Conservation (phyloP, 2,329 filamentous ascomycete genomes). For the Phoma sp. region DNA sequence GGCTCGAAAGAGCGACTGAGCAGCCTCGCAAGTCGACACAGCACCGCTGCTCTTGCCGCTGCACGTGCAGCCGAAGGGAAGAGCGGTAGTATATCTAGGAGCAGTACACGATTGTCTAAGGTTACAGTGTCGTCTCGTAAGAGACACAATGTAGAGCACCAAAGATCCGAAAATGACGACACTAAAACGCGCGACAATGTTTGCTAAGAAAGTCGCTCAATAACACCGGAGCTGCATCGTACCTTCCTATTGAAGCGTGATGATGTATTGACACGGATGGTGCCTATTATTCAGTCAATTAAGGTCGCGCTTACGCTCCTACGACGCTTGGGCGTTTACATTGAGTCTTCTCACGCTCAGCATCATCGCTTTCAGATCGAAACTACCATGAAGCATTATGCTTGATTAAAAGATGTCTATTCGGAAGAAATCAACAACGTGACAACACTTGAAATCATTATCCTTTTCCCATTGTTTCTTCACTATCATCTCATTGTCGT, state of each 20-base stretch:
- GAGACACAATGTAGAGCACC: neutral
- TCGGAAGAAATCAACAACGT: neutral
- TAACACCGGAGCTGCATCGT: neutral
- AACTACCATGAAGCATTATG: neutral
- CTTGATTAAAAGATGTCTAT: neutral
- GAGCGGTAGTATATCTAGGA: constrained; percentile 13
- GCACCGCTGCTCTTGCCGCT: constrained; percentile 30
- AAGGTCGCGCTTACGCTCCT: neutral
- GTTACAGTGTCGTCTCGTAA: constrained; percentile 4
- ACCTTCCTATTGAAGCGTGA: constrained; percentile 5
- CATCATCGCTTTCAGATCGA: neutral
- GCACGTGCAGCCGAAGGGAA: constrained; percentile 18
- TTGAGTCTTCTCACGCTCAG: neutral
- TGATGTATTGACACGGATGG: neutral
- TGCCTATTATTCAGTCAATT: neutral
- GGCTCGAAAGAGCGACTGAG: constrained; percentile 24
- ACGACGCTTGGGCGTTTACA: neutral
- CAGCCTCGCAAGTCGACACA: constrained; percentile 31
- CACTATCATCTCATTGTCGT: neutral
- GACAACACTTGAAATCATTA: neutral
- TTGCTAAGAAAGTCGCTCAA: neutral
- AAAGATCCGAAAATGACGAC: constrained; percentile 8
- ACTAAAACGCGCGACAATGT: constrained; percentile 1
- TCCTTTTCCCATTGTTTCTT: neutral
- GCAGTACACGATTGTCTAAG: constrained; percentile 11